These are phyloP conservation scores for Abelmoschus esculentus DNA, from an alignment of 345 rosid species.

Conservation along the genomic window DNA sequence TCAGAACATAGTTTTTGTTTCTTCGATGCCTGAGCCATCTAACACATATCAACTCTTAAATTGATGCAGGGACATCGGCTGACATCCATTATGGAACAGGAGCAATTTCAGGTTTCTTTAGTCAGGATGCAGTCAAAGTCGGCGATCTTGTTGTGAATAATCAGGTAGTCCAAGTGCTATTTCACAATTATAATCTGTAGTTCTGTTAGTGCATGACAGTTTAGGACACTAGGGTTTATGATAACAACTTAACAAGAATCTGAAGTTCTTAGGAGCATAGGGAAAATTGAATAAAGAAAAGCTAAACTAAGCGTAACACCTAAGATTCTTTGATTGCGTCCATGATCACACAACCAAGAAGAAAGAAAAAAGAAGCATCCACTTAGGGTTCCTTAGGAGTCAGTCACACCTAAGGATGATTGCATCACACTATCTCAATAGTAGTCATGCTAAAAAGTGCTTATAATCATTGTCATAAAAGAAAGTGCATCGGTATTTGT, in stretches of 20 bases:
- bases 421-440: background rate
- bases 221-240: background rate
- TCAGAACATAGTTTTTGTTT: background rate
- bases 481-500: too few species aligned
- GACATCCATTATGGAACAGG: slow-evolving; percentile 75
- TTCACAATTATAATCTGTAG: slow-evolving; percentile 7
- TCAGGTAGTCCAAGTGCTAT: slow-evolving; percentile 30
- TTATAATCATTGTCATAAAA: too few species aligned
- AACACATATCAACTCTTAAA: background rate
- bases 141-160: slow-evolving; percentile 54
- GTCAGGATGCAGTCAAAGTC: slow-evolving; percentile 53
- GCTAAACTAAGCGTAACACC: background rate
- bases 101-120: slow-evolving; percentile 54
- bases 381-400: background rate
- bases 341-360: background rate
- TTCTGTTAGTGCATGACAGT: background rate
- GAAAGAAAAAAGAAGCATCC: background rate
- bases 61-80: slow-evolving; percentile 60
- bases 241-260: background rate
- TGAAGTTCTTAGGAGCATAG: background rate
- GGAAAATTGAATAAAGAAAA: background rate
- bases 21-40: background rate
- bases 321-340: background rate
- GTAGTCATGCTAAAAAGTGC: too few species aligned
- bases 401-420: background rate